Evolutionary conservation across 1,284 basidiomycete genomes (phyloP).

Genomic region (Trametes sp.): DNA sequence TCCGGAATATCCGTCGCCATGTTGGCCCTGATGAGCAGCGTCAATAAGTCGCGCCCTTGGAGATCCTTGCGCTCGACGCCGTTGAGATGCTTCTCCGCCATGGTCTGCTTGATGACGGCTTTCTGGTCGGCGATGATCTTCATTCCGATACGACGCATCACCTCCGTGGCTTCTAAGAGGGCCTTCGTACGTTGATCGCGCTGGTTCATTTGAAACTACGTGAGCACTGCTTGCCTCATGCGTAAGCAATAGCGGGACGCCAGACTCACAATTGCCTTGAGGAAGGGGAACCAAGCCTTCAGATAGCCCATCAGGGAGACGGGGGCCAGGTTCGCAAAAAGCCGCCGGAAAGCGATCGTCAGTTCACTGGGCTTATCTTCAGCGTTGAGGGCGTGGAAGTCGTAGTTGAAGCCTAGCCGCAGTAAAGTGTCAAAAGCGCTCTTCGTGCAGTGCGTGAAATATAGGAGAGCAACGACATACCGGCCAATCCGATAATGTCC

Average conservation of each 20-base stretch:
- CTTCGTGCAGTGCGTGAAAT: background rate
- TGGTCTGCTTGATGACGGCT: slow-evolving; percentile 31
- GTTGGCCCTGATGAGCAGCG: slow-evolving; percentile 54
- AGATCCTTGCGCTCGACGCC: slow-evolving; percentile 34
- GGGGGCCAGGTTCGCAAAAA: slow-evolving; percentile 13
- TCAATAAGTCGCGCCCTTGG: slow-evolving; percentile 41
- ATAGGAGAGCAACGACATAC: slow-evolving; percentile 31
- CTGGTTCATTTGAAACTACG: slow-evolving; percentile 24
- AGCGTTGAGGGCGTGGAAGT: slow-evolving; percentile 50
- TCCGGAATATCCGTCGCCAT: slow-evolving; percentile 52
- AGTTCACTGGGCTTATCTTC: slow-evolving; percentile 47
- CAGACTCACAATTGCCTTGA: slow-evolving; percentile 26
- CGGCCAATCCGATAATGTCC: slow-evolving; percentile 60
- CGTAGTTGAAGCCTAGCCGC: slow-evolving; percentile 57
- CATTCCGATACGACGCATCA: slow-evolving; percentile 46
- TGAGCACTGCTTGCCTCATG: too few relatives aligned
- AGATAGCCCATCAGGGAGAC: slow-evolving; percentile 3
- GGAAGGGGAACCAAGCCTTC: slow-evolving; percentile 7
- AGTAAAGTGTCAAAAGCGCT: background rate
- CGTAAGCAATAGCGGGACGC: background rate
- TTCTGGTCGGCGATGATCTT: slow-evolving; percentile 52
- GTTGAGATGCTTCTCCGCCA: slow-evolving; percentile 33
- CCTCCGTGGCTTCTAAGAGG: slow-evolving; percentile 33
- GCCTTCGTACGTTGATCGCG: slow-evolving; percentile 38
- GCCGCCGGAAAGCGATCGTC: slow-evolving; percentile 45